These are phyloP conservation scores for Emericellopsis cladophorae DNA, from an alignment of 2,329 filamentous ascomycete genomes.

Conservation along the genomic window DNA sequence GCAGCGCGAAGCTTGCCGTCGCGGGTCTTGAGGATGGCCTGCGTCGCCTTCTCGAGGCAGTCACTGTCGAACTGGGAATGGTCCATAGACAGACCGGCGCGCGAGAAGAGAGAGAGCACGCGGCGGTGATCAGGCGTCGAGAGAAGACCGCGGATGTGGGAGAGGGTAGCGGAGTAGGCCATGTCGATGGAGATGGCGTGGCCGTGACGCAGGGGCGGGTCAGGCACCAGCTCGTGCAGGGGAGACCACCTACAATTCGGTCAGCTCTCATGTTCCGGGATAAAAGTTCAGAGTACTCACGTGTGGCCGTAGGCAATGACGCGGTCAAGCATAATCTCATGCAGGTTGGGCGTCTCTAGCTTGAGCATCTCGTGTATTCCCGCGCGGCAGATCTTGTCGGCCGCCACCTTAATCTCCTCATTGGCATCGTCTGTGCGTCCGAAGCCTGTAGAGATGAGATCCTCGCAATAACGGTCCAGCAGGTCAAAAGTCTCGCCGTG, in stretches of 20 bases:
- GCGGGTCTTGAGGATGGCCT: constrained; percentile 58
- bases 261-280: too few species aligned
- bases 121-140: constrained; percentile 46
- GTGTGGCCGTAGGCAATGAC: constrained; percentile 67
- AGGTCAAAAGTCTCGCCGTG: constrained; percentile 54
- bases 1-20: constrained; percentile 57
- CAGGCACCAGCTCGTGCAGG: constrained; percentile 56
- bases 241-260: constrained; percentile 46
- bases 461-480: constrained; percentile 56
- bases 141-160: constrained; percentile 48
- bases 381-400: constrained; percentile 55
- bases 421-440: constrained; percentile 45
- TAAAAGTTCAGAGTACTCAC: constrained; percentile 18
- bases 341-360: constrained; percentile 60
- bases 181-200: constrained; percentile 68
- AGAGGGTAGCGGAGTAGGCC: constrained; percentile 61
- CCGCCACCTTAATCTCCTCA: constrained; percentile 43
- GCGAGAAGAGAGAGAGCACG: constrained; percentile 54
- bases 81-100: constrained; percentile 59
- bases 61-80: constrained; percentile 54
- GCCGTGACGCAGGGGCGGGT: constrained; percentile 56
- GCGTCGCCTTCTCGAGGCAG: constrained; percentile 51
- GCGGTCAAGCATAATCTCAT: constrained; percentile 59
- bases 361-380: constrained; percentile 63
- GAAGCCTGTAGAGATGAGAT: constrained; percentile 52